Base-by-base conservation (phyloP, 1,139 yeast species). In the Hansenula lynferdii region DNA sequence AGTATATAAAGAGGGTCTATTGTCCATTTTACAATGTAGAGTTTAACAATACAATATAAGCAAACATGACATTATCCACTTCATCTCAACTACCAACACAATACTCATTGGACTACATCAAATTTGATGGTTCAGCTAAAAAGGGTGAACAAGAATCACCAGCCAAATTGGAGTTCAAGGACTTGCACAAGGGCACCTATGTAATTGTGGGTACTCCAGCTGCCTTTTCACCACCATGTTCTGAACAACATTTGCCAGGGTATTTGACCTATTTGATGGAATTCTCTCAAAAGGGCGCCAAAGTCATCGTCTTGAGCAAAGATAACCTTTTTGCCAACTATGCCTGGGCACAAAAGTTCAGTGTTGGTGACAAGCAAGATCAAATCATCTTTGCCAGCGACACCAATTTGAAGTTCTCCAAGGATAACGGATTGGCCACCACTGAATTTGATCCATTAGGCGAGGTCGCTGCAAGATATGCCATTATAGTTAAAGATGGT, bases 221-320 rank as follows among this genome's bases (percentile, higher is more conserved):
- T 42, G 94, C 96, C n/a, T 86, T 86, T 70, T 84, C 95, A 21
- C 95, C 95, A 47, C 78, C 94, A 11, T 86, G 96, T 64, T 77
- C 90, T 31, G 87, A 78, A 49, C 67, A 72, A 53, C 96, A 87
- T 62, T 73, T 87, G 48, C 96, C 96, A 18, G 80, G 77, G 12
- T 85, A 70, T 61, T 64, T 86, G 43, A 41, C 39, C 10, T 29
- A 38, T 20, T 27, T 47, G 26, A 58, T 65, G 41, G 64, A 72
- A 36, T 51, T 72, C 41, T 57, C 59, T 16, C 72, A 75, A 38
- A 81, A 80, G 61, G 85, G 87, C 18, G 82, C 82, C 31, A 75
- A 74, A 52, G 67, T 87, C 35, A 67, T 85, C 38, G 80, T 86
- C 23, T 56, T 85, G 41, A 73, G 89, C 37, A 83, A 85, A 44